These are phyloP conservation scores for Populus hybrid DNA, from an alignment of 441 rosid species.

Conservation along the genomic window DNA sequence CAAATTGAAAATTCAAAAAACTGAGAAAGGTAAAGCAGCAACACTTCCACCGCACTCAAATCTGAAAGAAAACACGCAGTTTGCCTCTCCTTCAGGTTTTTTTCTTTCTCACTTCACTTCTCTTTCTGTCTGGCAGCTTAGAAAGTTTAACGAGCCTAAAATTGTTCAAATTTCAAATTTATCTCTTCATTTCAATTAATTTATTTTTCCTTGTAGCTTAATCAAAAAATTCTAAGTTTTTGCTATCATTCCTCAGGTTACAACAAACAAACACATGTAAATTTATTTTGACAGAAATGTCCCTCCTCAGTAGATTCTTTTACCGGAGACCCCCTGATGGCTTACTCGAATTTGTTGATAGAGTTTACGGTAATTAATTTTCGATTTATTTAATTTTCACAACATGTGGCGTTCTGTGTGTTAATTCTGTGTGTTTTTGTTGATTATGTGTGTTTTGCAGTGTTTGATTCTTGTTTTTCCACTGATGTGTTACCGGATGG, in stretches of 20 bases:
- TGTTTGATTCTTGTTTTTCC: slow-evolving; percentile 91
- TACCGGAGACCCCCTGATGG: slow-evolving; percentile 95
- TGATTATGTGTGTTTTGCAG: slow-evolving; percentile 36
- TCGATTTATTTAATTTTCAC: not conserved
- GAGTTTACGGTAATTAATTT: slow-evolving; percentile 73
- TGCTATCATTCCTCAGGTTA: not conserved
- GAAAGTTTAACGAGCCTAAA: not conserved
- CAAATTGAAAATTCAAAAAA: not conserved
- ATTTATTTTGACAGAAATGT: slow-evolving; percentile 36
- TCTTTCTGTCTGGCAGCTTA: not conserved
- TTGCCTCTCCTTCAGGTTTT: not conserved
- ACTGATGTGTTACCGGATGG: slow-evolving; percentile 77
- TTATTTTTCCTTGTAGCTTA: not conserved
- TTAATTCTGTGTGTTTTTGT: not conserved
- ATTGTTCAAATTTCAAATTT: not conserved
- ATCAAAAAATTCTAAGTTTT: not conserved
- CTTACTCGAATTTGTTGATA: slow-evolving; percentile 84
- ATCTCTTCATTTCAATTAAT: not conserved
- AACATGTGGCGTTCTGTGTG: not conserved
- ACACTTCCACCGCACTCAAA: not conserved
- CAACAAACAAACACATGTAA: not conserved
- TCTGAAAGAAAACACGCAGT: not conserved
- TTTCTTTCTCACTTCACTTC: not conserved
- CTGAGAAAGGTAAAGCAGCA: not conserved
- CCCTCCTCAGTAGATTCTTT: slow-evolving; percentile 84